A percentile compares a stretch with the other conserved stretches of the same genome.
Conservation (phyloP, 805 yeast species). For the Candida gorgasii region DNA sequence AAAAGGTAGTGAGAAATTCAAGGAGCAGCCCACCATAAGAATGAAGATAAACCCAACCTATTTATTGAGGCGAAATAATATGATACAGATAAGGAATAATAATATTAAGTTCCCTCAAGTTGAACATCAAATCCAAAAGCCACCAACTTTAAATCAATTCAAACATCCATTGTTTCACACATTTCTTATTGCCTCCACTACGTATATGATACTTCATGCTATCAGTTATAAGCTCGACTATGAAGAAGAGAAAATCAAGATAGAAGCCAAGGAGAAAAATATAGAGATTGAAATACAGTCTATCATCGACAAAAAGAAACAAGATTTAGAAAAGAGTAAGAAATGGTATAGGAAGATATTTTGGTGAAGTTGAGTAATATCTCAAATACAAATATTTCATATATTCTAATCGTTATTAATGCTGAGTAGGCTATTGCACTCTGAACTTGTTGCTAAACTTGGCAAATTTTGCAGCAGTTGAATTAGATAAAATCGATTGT, state of each 20-base stretch:
- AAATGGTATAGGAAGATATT: slow-evolving; percentile 15
- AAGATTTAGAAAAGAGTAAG: slow-evolving; percentile 16
- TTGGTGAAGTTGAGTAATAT: slow-evolving; percentile 8
- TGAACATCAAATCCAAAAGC: slow-evolving; percentile 6
- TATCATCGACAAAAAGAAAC: slow-evolving; percentile 28
- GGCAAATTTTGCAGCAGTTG: slow-evolving; percentile 34
- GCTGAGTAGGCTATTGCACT: too few relatives aligned
- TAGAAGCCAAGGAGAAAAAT: slow-evolving; percentile 19
- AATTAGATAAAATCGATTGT: slow-evolving; percentile 24
- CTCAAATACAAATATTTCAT: slow-evolving; percentile 7
- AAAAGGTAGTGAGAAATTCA: too few relatives aligned
- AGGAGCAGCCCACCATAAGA: too few relatives aligned
- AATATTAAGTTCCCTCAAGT: slow-evolving; percentile 7
- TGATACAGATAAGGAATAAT: neutral
- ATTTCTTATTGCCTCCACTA: slow-evolving; percentile 39
- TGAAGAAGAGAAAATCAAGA: slow-evolving; percentile 21
- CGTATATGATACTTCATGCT: slow-evolving; percentile 37
- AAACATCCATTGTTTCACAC: slow-evolving; percentile 38
- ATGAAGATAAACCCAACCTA: neutral
- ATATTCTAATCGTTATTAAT: too few relatives aligned
- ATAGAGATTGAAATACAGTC: slow-evolving; percentile 28
- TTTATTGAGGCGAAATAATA: too few relatives aligned
- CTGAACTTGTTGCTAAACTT: slow-evolving; percentile 26
- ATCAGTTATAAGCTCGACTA: slow-evolving; percentile 34
- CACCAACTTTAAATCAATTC: slow-evolving; percentile 39